Evolutionary conservation across 2,329 filamentous ascomycete species (phyloP).

Genomic region (Fragosphaeria purpurea): DNA sequence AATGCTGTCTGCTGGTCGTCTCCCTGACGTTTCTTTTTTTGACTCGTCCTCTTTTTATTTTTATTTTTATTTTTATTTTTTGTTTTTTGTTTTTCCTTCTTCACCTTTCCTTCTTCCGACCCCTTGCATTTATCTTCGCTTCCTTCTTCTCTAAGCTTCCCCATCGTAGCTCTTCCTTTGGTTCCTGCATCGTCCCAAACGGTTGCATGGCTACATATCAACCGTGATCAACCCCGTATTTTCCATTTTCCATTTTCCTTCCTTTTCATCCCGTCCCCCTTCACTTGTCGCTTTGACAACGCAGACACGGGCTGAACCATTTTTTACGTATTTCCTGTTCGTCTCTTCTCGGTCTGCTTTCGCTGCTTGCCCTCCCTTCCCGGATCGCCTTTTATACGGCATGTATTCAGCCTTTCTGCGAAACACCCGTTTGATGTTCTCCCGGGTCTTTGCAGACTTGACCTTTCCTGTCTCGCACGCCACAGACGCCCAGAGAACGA

Average conservation of each 20-base stretch:
- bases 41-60: background rate
- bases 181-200: too few species aligned
- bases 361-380: too few species aligned
- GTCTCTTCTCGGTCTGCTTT: background rate
- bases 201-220: too few species aligned
- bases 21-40: background rate
- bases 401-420: constrained; percentile 1
- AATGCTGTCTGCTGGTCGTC: too few species aligned
- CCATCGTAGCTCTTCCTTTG: too few species aligned
- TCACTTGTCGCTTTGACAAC: background rate
- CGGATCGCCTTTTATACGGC: too few species aligned
- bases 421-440: constrained; percentile 4
- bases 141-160: too few species aligned
- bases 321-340: background rate
- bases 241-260: too few species aligned
- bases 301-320: background rate
- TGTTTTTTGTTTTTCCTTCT: background rate
- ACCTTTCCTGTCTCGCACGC: background rate
- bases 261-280: too few species aligned
- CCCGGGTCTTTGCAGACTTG: background rate
- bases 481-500: too few species aligned
- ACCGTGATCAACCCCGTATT: too few species aligned
- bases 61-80: background rate
- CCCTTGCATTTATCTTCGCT: too few species aligned
- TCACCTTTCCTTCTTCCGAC: background rate